Base-by-base conservation (phyloP, 768 basidiomycete species). In the Leccinum arenicola region DNA sequence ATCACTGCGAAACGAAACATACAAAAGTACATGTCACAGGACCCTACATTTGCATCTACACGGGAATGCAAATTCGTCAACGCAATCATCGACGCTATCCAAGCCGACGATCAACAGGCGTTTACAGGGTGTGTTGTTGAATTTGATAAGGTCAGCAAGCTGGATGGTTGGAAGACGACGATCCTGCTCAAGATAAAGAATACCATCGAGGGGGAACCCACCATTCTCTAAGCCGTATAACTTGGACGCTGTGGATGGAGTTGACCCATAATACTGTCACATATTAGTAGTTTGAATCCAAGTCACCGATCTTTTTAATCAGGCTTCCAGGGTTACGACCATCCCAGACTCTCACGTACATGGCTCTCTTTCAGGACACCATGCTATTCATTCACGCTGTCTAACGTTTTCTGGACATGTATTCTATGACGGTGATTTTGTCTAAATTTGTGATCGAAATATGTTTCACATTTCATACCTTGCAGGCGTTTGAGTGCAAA, bases 141-240 rank as follows among this genome's bases (percentile, higher is more conserved):
- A 71, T 98, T 84, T 71, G 95, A 98, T 73, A 88, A 94, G 69
- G 84, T 98, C 61, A 90, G 86, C 40, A 94, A 92, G 76, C 75
- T 99, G 70, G 96, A 98, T 72, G 90, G 89, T 73, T 97, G 94
- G 95, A 98, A 98, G 82, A 98, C 95, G 50, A 79, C 73, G 29
- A 88, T 99, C 53, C 73, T 99, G 69, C 77, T 98, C 68, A 91
- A 89, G 77, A 88, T 98, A 74, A 98, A 98, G 83, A 84, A 83
- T 70, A 78, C 79, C 21, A 84, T 95, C 51, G 80, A 88, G 57
- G 82, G 83, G 54, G 86, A 86, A 60, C 81, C 77, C 2, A 63
- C 52, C 47, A 75, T 73, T 56, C 72, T 74, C 25, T 68, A 51
- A 68, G 23, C 45, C 2, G 40, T 63, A 57, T 60, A 45, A 43